These are phyloP conservation scores for Populus tremula DNA, from an alignment of 345 rosid genomes.

Conservation along the genomic window DNA sequence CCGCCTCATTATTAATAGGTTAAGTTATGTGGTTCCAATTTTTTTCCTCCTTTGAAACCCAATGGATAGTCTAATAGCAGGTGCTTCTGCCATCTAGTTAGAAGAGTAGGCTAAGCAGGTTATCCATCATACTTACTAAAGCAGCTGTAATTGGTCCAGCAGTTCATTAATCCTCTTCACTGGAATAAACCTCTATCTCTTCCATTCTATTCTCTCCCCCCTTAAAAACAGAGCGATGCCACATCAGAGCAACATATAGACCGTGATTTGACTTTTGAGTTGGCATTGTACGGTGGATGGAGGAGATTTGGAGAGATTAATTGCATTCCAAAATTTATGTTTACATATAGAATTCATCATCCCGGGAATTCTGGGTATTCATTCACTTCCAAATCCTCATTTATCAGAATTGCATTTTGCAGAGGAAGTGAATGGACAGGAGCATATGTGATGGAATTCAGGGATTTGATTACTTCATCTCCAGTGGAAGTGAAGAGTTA, in stretches of 20 bases:
- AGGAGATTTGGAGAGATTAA: too few relatives aligned
- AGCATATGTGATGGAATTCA: slow-evolving; percentile 70
- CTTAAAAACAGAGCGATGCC: too few relatives aligned
- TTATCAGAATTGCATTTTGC: slow-evolving; percentile 18
- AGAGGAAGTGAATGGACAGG: slow-evolving; percentile 95
- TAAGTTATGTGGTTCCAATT: background rate
- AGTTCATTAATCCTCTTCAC: too few relatives aligned
- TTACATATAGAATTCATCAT: background rate
- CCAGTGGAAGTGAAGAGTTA: slow-evolving; percentile 36
- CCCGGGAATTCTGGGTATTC: background rate
- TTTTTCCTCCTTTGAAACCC: background rate
- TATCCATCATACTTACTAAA: background rate
- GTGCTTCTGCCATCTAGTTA: background rate
- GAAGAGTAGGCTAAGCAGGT: background rate
- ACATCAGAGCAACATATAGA: too few relatives aligned
- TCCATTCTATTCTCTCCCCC: too few relatives aligned
- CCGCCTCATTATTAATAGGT: background rate
- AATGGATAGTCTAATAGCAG: background rate
- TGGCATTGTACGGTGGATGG: too few relatives aligned
- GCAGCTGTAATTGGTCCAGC: background rate
- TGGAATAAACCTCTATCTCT: too few relatives aligned
- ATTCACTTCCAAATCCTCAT: slow-evolving; percentile 5
- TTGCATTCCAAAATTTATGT: background rate
- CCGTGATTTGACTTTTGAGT: too few relatives aligned
- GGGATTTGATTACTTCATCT: slow-evolving; percentile 54